Conservation (phyloP, 441 rosid species). For the Rhodomyrtus psidioides region DNA sequence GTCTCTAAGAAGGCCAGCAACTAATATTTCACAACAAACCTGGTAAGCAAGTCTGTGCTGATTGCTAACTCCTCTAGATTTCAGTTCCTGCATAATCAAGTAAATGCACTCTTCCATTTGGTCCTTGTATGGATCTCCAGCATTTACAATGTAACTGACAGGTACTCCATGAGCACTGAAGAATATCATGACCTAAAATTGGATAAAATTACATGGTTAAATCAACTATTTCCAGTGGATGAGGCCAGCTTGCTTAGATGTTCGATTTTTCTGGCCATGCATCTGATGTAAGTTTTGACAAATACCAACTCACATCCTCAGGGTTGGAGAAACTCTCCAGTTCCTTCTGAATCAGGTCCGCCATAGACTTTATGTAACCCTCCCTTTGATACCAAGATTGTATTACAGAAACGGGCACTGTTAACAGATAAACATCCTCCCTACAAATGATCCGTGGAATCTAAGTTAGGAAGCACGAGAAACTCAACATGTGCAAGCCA, state of each 20-base stretch:
- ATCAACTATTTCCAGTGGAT: neutral
- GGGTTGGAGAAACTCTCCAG: slow-evolving; percentile 54
- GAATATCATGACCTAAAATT: slow-evolving; percentile 70
- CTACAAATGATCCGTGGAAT: slow-evolving; percentile 29
- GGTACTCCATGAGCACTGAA: slow-evolving; percentile 99
- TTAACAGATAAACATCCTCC: slow-evolving; percentile 65
- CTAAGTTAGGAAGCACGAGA: neutral
- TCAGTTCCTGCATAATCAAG: slow-evolving; percentile 79
- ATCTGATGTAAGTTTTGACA: neutral
- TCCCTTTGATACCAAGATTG: slow-evolving; percentile 84
- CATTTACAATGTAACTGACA: slow-evolving; percentile 74
- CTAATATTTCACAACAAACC: slow-evolving; percentile 30
- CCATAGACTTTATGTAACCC: slow-evolving; percentile 84
- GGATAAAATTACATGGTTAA: neutral
- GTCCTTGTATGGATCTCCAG: slow-evolving; percentile 94
- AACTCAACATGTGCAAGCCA: neutral
- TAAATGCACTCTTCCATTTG: slow-evolving; percentile 93
- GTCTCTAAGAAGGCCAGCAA: neutral
- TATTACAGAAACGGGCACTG: slow-evolving; percentile 70
- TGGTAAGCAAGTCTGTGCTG: slow-evolving; percentile 81
- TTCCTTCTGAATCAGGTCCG: slow-evolving; percentile 76
- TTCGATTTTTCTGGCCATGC: neutral
- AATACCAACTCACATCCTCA: slow-evolving; percentile 43
- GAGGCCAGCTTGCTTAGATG: neutral
- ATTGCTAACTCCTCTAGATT: slow-evolving; percentile 63